phyloP scores from a whole-genome alignment of 257 asterid species.

The Penstemon newberryi region DNA sequence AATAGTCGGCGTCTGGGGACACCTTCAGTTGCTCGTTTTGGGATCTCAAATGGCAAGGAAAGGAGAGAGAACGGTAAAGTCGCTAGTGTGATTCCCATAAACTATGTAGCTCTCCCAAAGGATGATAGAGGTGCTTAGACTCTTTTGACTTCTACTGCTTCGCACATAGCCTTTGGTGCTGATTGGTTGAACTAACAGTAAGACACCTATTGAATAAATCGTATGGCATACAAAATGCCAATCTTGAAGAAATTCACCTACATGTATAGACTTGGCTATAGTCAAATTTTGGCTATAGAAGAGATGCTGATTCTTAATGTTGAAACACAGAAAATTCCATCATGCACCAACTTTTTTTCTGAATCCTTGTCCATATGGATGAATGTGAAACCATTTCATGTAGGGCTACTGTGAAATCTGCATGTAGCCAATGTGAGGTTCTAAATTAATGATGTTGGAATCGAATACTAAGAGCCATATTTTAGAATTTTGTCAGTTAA shows the following conservation, averaged over 20 bases:
- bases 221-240: neutral
- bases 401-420: neutral
- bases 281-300: neutral
- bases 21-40: constrained; percentile 38
- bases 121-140: constrained; percentile 46
- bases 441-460: constrained; percentile 23
- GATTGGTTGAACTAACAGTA: constrained; percentile 8
- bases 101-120: constrained; percentile 72
- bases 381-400: too few relatives aligned
- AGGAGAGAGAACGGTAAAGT: constrained; percentile 56
- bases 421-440: neutral
- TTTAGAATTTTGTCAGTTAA: neutral
- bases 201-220: neutral
- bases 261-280: neutral
- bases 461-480: constrained; percentile 27
- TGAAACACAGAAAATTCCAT: constrained; percentile 15
- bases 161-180: constrained; percentile 25
- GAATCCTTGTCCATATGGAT: neutral
- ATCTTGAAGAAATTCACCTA: neutral
- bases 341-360: neutral
- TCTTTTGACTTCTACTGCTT: constrained; percentile 17
- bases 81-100: constrained; percentile 50
- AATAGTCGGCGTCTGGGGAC: constrained; percentile 53
- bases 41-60: constrained; percentile 45
- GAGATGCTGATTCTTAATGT: constrained; percentile 1